These are phyloP conservation scores for Gynochthodes officinalis DNA, from an alignment of 257 asterid species.

Conservation along the genomic window DNA sequence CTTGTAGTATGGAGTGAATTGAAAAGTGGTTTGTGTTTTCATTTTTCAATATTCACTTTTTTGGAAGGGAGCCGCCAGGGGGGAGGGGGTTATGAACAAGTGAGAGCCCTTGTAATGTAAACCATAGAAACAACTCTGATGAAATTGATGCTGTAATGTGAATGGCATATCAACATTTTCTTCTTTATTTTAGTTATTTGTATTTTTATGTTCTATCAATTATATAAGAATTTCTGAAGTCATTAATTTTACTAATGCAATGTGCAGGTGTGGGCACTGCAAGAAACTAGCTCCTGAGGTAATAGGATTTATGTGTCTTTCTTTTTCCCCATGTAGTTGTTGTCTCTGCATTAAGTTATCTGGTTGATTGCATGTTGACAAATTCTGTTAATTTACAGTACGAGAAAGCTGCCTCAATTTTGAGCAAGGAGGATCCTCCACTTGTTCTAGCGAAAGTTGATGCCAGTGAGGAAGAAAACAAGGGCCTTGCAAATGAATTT, in stretches of 20 bases:
- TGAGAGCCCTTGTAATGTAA: background rate
- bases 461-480: conserved; percentile 61
- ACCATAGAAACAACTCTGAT: background rate
- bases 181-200: background rate
- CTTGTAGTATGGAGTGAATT: no score
- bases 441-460: conserved; percentile 74
- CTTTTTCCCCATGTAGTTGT: background rate
- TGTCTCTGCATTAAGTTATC: background rate
- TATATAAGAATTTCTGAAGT: background rate
- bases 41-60: no score
- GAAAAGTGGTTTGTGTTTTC: no score
- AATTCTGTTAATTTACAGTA: conserved; percentile 43
- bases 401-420: conserved; percentile 84
- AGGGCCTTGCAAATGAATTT: conserved; percentile 46
- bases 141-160: background rate
- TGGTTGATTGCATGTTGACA: conserved; percentile 1
- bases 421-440: conserved; percentile 71
- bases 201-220: background rate
- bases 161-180: background rate
- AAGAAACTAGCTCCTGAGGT: conserved; percentile 96
- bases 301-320: no score
- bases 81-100: background rate
- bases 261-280: conserved; percentile 99
- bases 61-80: no score
- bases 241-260: no score